A percentile compares a stretch with the other conserved stretches of the same genome.
Conservation (phyloP, 2,329 filamentous ascomycete species). For the Alternaria triticina region DNA sequence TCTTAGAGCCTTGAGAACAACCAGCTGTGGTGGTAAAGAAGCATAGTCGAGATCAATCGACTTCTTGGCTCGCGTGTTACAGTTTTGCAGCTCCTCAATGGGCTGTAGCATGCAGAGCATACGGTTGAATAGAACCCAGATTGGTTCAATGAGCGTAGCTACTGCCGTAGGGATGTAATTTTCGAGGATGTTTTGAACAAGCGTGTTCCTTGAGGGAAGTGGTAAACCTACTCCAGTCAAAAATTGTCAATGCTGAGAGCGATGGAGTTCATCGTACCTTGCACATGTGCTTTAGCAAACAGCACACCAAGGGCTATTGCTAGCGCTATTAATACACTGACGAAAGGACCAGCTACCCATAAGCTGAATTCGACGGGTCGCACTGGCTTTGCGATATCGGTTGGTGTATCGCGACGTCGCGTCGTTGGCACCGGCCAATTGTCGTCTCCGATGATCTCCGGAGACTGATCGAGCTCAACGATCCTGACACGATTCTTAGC, state of each 20-base stretch:
- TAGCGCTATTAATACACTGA: not conserved
- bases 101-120: constrained; percentile 62
- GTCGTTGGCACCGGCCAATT: not conserved
- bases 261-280: constrained; percentile 7
- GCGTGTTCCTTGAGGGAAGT: constrained; percentile 29
- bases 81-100: constrained; percentile 56
- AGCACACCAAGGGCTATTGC: not conserved
- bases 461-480: not conserved
- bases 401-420: not conserved
- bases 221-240: not conserved
- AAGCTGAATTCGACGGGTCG: constrained; percentile 3
- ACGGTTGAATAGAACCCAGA: constrained; percentile 63
- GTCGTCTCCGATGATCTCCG: not conserved
- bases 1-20: constrained; percentile 54
- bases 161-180: constrained; percentile 63
- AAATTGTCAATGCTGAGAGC: not conserved
- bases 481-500: constrained; percentile 1
- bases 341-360: not conserved
- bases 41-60: constrained; percentile 58
- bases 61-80: constrained; percentile 41
- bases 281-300: constrained; percentile 2
- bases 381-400: not conserved
- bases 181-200: constrained; percentile 51
- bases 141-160: constrained; percentile 63
- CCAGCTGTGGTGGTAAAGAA: constrained; percentile 62